A percentile compares a stretch with the other conserved stretches of the same genome.
phyloP scores from a whole-genome alignment of 257 asterid species.

The Anisodus tanguticus region DNA sequence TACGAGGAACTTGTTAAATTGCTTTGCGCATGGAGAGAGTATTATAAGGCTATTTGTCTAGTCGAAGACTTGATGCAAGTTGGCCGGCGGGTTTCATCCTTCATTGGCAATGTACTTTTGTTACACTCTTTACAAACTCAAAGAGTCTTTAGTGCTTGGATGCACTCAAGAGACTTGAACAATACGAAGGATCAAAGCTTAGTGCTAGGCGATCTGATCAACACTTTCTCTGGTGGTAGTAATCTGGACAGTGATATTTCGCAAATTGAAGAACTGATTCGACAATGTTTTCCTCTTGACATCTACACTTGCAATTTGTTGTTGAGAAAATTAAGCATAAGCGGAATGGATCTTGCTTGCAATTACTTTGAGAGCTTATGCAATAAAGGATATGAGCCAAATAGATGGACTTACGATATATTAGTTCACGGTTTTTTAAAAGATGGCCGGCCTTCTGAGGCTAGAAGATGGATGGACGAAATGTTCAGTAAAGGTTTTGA shows the following conservation, averaged over 20 bases:
- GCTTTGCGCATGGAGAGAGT: constrained; percentile 51
- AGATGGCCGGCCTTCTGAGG: constrained; percentile 64
- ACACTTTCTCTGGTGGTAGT: constrained; percentile 59
- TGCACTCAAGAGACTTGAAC: constrained; percentile 37
- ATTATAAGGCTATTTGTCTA: constrained; percentile 51
- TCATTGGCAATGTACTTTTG: constrained; percentile 77
- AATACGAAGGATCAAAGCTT: constrained; percentile 48
- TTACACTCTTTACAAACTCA: constrained; percentile 58
- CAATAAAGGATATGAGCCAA: constrained; percentile 68
- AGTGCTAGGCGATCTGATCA: constrained; percentile 66
- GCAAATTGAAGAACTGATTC: constrained; percentile 56
- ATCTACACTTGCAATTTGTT: constrained; percentile 70
- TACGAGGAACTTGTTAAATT: constrained; percentile 78
- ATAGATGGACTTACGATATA: constrained; percentile 68
- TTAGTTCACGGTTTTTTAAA: constrained; percentile 59
- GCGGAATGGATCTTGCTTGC: constrained; percentile 50
- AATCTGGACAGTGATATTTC: constrained; percentile 44
- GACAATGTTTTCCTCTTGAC: constrained; percentile 59
- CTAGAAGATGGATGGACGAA: constrained; percentile 59
- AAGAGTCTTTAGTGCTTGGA: constrained; percentile 54
- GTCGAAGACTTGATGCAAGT: constrained; percentile 60
- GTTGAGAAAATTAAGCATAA: constrained; percentile 58
- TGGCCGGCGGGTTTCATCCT: constrained; percentile 71
- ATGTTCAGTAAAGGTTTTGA: constrained; percentile 59
- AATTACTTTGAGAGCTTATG: constrained; percentile 46